Percentiles rank a stretch among this genome's conserved stretches.
Evolutionary conservation across 2,329 filamentous ascomycete genomes (phyloP).

Genomic region (Pseudogymnoascus pannorum): DNA sequence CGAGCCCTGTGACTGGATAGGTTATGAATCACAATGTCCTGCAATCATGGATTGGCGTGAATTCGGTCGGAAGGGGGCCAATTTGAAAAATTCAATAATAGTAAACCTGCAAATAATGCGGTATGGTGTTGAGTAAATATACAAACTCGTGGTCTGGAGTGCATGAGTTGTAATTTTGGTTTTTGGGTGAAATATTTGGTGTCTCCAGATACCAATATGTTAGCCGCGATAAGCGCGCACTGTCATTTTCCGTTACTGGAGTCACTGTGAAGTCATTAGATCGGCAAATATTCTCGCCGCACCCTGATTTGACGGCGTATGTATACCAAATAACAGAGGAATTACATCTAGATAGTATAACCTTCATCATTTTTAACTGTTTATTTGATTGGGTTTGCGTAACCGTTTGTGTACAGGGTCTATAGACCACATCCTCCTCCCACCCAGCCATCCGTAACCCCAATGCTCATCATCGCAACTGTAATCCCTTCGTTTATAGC

Average conservation of each 20-base stretch:
- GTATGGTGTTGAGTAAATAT: constrained; percentile 8
- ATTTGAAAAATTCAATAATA: constrained; percentile 2
- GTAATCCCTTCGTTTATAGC: background rate
- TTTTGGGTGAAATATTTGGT: constrained; percentile 1
- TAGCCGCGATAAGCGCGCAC: constrained; percentile 6
- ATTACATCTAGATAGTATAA: background rate
- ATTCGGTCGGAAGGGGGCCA: background rate
- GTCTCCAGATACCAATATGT: background rate
- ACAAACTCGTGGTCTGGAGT: background rate
- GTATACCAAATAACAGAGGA: background rate
- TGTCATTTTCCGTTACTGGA: background rate
- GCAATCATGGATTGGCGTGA: background rate
- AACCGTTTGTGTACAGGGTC: constrained; percentile 1
- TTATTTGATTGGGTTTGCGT: constrained; percentile 6
- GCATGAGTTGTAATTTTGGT: background rate
- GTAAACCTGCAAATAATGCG: background rate
- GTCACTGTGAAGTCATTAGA: background rate
- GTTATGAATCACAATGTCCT: background rate
- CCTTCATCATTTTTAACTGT: background rate
- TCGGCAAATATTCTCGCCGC: background rate
- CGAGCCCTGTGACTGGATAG: background rate
- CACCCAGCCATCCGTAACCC: background rate
- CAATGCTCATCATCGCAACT: background rate
- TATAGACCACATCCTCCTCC: background rate
- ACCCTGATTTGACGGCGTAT: background rate